These are phyloP conservation scores for Didymellaceae sp. DNA, from an alignment of 2,329 filamentous ascomycete genomes.

Conservation along the genomic window DNA sequence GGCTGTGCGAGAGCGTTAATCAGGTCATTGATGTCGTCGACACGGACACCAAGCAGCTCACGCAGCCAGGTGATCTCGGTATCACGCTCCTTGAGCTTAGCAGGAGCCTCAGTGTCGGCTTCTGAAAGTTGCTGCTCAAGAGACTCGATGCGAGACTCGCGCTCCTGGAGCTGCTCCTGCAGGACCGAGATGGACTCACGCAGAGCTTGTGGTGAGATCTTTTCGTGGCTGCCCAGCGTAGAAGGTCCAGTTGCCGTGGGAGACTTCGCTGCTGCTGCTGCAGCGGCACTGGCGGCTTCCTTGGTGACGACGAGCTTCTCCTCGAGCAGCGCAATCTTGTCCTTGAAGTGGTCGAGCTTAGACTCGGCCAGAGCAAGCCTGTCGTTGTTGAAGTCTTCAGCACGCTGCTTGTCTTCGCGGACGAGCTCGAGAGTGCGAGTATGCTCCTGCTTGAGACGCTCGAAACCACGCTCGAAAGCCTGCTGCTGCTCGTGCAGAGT, in stretches of 20 bases:
- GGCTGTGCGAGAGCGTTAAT: conserved; percentile 79
- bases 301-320: conserved; percentile 91
- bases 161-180: conserved; percentile 94
- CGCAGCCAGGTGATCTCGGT: conserved; percentile 95
- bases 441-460: conserved; percentile 65
- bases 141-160: conserved; percentile 86
- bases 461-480: conserved; percentile 46
- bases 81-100: conserved; percentile 87
- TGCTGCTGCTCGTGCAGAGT: conserved; percentile 62
- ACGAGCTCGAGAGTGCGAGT: conserved; percentile 69
- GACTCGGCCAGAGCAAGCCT: conserved; percentile 81
- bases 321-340: conserved; percentile 82
- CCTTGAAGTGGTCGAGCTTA: conserved; percentile 84
- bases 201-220: conserved; percentile 91
- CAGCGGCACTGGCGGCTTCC: conserved; percentile 83
- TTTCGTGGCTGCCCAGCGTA: conserved; percentile 68
- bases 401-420: conserved; percentile 80
- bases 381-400: conserved; percentile 80
- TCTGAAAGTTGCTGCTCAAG: conserved; percentile 75
- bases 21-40: conserved; percentile 91
- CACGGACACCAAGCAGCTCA: conserved; percentile 87
- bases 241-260: conserved; percentile 50
- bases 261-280: conserved; percentile 66
- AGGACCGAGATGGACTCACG: conserved; percentile 95
- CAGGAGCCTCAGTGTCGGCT: conserved; percentile 76